These are phyloP conservation scores for Capillidium heterosporum DNA, from an alignment of 371 early-diverging fungal species.

Conservation along the genomic window DNA sequence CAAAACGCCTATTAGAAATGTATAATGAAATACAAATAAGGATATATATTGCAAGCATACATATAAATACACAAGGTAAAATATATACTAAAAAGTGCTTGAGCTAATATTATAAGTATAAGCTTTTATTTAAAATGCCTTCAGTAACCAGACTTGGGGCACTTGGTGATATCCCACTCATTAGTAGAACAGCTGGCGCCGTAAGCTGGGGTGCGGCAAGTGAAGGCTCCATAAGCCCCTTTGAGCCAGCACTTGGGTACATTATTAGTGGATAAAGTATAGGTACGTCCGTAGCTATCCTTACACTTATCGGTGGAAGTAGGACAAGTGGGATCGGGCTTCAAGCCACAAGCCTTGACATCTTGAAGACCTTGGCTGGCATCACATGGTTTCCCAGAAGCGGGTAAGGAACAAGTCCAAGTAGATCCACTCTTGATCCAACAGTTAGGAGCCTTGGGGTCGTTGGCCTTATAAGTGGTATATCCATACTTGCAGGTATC, in stretches of 20 bases:
- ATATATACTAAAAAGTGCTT: too few relatives aligned
- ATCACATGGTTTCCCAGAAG: background rate
- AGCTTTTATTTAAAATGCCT: too few relatives aligned
- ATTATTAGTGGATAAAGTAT: background rate
- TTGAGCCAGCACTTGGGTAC: background rate
- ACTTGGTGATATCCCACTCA: too few relatives aligned
- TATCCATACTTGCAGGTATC: background rate
- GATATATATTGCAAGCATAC: too few relatives aligned
- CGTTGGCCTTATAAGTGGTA: too few relatives aligned
- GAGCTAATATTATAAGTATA: too few relatives aligned
- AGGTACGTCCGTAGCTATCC: background rate
- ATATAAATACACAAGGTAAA: too few relatives aligned
- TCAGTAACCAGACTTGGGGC: too few relatives aligned
- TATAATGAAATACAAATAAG: too few relatives aligned
- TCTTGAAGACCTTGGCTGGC: background rate
- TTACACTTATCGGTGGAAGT: background rate
- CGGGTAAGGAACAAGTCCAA: background rate
- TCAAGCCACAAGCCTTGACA: background rate
- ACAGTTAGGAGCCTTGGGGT: too few relatives aligned
- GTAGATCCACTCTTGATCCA: background rate
- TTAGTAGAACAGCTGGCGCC: too few relatives aligned
- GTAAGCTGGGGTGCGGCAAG: background rate
- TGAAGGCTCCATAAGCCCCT: background rate
- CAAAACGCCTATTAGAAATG: too few relatives aligned
- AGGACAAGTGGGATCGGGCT: background rate